Percentiles rank a stretch among this genome's conserved stretches.
Evolutionary conservation across 441 rosid genomes (phyloP).

Genomic region (Syzygium malaccense): DNA sequence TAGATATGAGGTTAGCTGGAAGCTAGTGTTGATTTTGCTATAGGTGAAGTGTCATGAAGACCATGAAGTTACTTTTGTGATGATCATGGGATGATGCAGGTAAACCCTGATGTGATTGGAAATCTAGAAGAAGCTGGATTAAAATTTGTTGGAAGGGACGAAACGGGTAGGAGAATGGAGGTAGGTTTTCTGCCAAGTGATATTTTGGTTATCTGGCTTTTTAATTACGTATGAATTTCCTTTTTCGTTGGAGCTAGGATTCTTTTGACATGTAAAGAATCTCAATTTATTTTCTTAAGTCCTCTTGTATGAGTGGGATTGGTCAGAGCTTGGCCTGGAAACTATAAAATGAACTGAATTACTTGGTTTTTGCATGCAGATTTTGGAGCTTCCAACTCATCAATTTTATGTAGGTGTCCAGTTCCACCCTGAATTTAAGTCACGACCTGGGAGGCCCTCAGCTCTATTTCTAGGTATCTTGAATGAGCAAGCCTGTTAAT

Average conservation of each 20-base stretch:
- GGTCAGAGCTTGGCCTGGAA: background rate
- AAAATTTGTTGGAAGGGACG: constrained; percentile 68
- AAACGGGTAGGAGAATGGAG: constrained; percentile 61
- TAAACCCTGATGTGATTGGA: constrained; percentile 55
- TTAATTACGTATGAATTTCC: background rate
- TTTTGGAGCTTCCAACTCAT: constrained; percentile 56
- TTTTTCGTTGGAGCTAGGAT: background rate
- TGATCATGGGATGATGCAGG: constrained; percentile 28
- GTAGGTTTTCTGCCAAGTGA: constrained; percentile 18
- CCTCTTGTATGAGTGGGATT: background rate
- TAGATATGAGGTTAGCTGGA: constrained; percentile 57
- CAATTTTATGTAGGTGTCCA: constrained; percentile 70
- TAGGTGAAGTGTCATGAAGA: background rate
- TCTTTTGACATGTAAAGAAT: background rate
- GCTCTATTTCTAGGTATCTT: constrained; percentile 53
- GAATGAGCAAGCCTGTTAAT: background rate
- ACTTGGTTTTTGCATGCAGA: constrained; percentile 21
- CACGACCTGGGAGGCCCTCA: constrained; percentile 63
- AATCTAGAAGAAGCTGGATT: constrained; percentile 61
- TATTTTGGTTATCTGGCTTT: background rate
- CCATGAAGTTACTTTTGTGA: background rate
- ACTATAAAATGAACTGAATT: background rate
- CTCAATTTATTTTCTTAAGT: background rate
- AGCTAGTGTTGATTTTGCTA: background rate
- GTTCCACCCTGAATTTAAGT: constrained; percentile 76